Evolutionary conservation across 805 yeast species (phyloP).

Genomic region (Priceomyces medius): DNA sequence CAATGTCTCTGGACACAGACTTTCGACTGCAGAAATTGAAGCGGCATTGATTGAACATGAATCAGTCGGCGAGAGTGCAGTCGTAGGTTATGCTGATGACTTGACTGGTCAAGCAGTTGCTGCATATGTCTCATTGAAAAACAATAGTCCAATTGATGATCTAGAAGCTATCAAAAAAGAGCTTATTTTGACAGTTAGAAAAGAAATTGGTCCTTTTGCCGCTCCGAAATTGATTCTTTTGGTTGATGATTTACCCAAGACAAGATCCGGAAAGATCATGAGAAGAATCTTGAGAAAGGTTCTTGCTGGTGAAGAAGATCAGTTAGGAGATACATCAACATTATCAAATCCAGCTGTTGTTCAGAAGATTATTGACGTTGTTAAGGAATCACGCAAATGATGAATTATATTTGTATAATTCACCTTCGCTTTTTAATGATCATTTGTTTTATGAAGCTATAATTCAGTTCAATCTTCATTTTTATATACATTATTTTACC

Average conservation of each 20-base stretch:
- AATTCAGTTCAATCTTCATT: background rate
- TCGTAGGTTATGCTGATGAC: constrained; percentile 91
- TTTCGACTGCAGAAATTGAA: constrained; percentile 98
- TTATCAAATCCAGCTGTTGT: constrained; percentile 85
- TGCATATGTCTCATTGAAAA: constrained; percentile 86
- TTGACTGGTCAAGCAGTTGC: constrained; percentile 97
- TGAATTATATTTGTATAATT: background rate
- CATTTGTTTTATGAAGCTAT: background rate
- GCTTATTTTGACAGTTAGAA: constrained; percentile 83
- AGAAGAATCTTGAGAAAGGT: constrained; percentile 95
- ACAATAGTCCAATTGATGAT: constrained; percentile 41
- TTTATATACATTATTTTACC: too few relatives aligned
- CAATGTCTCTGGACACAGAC: constrained; percentile 95
- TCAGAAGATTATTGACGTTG: constrained; percentile 68
- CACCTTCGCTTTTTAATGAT: too few relatives aligned
- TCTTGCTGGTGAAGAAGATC: constrained; percentile 87
- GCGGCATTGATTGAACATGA: constrained; percentile 80
- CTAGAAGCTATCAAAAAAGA: constrained; percentile 65
- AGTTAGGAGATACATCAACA: constrained; percentile 89
- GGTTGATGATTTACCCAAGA: constrained; percentile 93
- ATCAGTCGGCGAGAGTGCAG: constrained; percentile 92
- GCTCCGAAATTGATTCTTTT: constrained; percentile 87
- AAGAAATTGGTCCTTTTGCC: constrained; percentile 91
- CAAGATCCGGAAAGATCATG: constrained; percentile 98
- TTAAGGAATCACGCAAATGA: constrained; percentile 31